A percentile compares a stretch with the other conserved stretches of the same genome.
Conservation (phyloP, 225 moss, liverwort and hornwort species). For the Lunularia cruciata region DNA sequence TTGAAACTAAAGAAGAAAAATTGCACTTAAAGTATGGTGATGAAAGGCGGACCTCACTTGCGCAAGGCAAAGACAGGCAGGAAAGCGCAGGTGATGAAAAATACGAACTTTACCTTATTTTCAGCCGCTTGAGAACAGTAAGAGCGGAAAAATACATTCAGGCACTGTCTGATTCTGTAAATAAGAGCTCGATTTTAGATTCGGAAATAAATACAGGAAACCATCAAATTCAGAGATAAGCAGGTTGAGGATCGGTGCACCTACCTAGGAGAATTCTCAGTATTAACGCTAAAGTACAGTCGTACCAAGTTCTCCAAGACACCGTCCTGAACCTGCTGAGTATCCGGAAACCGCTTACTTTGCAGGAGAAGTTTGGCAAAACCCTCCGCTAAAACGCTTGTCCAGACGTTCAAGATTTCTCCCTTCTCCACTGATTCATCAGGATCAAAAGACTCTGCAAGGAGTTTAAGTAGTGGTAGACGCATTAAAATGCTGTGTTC, state of each 20-base stretch:
- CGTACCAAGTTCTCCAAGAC: conserved; percentile 62
- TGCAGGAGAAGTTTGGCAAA: conserved; percentile 82
- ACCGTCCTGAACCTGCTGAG: conserved; percentile 55
- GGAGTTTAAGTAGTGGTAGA: conserved; percentile 28
- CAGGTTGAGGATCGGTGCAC: not conserved
- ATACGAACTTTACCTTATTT: conserved; percentile 61
- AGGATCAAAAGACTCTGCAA: conserved; percentile 43
- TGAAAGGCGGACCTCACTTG: too few species aligned
- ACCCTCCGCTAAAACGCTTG: conserved; percentile 68
- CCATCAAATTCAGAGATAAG: too few species aligned
- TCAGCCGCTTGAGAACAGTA: conserved; percentile 69
- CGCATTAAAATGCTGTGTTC: not conserved
- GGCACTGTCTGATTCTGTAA: conserved; percentile 58
- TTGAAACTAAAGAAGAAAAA: not conserved
- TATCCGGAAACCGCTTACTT: conserved; percentile 62
- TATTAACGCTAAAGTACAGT: conserved; percentile 74
- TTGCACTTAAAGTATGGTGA: not conserved
- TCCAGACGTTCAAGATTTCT: conserved; percentile 45
- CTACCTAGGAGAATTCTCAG: conserved; percentile 64
- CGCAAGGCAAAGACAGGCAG: not conserved
- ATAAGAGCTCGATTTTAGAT: not conserved
- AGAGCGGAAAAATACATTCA: conserved; percentile 78
- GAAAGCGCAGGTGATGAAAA: not conserved
- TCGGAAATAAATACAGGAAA: too few species aligned
- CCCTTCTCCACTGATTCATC: conserved; percentile 52